A percentile compares a stretch with the other conserved stretches of the same genome.
phyloP scores from a whole-genome alignment of 371 early-diverging fungal genomes.

The Mortierella sp. region DNA sequence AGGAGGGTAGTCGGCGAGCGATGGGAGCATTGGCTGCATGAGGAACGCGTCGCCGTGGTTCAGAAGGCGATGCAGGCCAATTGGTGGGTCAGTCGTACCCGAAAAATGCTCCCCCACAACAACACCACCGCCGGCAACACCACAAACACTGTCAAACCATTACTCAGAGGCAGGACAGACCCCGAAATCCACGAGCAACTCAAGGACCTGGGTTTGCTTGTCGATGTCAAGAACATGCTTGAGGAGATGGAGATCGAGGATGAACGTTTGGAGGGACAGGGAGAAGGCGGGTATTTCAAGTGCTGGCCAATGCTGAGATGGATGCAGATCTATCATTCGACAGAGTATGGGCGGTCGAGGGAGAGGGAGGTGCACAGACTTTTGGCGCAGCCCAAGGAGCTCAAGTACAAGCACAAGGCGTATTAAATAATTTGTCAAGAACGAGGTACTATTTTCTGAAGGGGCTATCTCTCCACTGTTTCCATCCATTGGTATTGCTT shows the following conservation, averaged over 20 bases:
- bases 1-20: background rate
- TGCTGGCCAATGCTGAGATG: slow-evolving; percentile 3
- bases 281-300: background rate
- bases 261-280: background rate
- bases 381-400: background rate
- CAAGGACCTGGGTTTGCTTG: background rate
- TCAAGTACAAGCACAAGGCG: too few species aligned
- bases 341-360: slow-evolving; percentile 1
- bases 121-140: background rate
- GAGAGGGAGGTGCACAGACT: background rate
- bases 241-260: background rate
- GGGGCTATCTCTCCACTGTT: too few species aligned
- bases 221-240: background rate
- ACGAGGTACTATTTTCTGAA: too few species aligned
- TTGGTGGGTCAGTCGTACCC: background rate
- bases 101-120: background rate
- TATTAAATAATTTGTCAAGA: too few species aligned
- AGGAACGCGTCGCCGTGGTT: background rate
- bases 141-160: background rate
- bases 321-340: background rate
- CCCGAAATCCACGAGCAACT: background rate
- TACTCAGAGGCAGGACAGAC: background rate
- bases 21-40: background rate
- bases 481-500: too few species aligned
- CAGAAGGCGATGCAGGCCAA: background rate